A percentile compares a stretch with the other conserved stretches of the same genome.
These are phyloP conservation scores for Straminergon stramineum DNA, from an alignment of 225 moss, liverwort and hornwort genomes.

Conservation along the genomic window DNA sequence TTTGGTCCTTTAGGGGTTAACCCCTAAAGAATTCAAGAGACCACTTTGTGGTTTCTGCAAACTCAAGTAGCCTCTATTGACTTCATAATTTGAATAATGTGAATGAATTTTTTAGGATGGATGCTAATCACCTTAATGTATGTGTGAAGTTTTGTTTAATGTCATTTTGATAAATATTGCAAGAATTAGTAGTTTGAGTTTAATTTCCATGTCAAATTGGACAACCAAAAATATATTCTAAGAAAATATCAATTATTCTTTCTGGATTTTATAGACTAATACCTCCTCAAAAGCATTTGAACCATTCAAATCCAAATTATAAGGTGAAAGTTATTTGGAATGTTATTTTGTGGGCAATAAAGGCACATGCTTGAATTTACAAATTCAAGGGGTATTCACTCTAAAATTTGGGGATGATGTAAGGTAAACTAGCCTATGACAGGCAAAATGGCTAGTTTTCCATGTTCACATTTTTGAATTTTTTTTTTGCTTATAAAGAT, in stretches of 20 bases:
- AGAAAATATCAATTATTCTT: too few relatives aligned
- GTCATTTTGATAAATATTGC: not conserved
- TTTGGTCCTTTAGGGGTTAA: too few relatives aligned
- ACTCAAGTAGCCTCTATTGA: fast-evolving
- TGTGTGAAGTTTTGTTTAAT: not conserved
- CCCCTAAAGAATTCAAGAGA: not conserved
- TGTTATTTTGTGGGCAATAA: too few relatives aligned
- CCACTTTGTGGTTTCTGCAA: fast-evolving
- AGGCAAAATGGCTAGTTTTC: too few relatives aligned
- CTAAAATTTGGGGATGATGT: not conserved
- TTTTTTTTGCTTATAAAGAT: too few relatives aligned
- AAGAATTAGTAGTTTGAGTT: not conserved
- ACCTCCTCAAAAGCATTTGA: not conserved
- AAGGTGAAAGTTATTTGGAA: not conserved
- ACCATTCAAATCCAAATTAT: not conserved
- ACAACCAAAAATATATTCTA: not conserved
- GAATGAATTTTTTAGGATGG: not conserved
- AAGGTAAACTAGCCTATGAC: too few relatives aligned
- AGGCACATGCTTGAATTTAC: too few relatives aligned
- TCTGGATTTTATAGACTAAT: not conserved
- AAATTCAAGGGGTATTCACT: fast-evolving
- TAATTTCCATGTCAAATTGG: not conserved
- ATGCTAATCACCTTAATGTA: not conserved
- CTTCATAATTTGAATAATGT: not conserved
- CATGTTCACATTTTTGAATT: too few relatives aligned